phyloP scores from a whole-genome alignment of 208 protist species.

The Wallacemonas collosoma region DNA sequence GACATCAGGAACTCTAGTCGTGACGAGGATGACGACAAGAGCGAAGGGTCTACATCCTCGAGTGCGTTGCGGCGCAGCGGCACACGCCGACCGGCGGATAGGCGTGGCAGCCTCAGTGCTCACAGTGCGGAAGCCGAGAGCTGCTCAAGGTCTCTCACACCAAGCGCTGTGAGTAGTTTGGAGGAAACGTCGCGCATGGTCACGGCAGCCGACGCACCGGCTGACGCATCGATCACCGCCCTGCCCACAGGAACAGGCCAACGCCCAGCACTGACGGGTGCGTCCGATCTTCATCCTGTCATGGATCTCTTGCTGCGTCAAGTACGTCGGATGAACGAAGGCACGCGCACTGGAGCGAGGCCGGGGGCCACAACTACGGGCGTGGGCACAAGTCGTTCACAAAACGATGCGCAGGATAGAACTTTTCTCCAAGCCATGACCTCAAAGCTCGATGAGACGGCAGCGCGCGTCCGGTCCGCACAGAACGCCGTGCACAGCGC shows the following conservation, averaged over 20 bases:
- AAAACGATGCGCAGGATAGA: background rate
- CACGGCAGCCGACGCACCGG: background rate
- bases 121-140: background rate
- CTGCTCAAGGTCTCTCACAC: background rate
- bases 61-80: background rate
- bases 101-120: background rate
- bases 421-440: slow-evolving; percentile 11
- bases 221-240: too few species aligned
- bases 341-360: too few species aligned
- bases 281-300: background rate
- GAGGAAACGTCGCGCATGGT: background rate
- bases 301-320: background rate
- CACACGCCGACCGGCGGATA: background rate
- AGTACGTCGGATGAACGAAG: background rate
- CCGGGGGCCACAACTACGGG: too few species aligned
- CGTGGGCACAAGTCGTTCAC: too few species aligned
- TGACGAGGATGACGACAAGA: too few species aligned
- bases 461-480: slow-evolving; percentile 4
- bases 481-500: slow-evolving; percentile 9
- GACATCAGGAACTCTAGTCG: background rate
- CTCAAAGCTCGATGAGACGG: slow-evolving; percentile 17
- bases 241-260: too few species aligned
- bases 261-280: background rate
- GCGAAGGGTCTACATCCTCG: too few species aligned
- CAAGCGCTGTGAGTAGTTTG: background rate